phyloP scores from a whole-genome alignment of 768 basidiomycete genomes.

The Phaeotremella fagi region DNA sequence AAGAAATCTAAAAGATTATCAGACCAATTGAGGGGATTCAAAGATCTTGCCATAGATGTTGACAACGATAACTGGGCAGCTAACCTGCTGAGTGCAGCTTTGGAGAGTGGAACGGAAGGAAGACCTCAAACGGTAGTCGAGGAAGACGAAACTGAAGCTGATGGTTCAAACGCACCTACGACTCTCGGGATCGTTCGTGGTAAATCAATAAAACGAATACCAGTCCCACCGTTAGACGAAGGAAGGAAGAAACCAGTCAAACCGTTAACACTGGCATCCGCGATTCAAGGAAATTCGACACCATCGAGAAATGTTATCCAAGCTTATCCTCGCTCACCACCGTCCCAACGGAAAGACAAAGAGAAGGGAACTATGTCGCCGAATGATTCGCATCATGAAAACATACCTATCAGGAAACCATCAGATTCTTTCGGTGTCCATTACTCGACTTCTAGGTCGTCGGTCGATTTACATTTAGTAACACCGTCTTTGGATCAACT shows the following conservation, averaged over 20 bases:
- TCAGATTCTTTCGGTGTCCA: constrained; percentile 20
- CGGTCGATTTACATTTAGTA: constrained; percentile 11
- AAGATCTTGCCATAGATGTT: constrained; percentile 13
- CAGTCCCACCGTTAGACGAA: not conserved
- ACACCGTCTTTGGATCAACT: constrained; percentile 2
- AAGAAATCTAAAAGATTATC: constrained; percentile 16
- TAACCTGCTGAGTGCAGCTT: constrained; percentile 6
- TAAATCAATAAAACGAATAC: not conserved
- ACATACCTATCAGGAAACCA: constrained; percentile 6
- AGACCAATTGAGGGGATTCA: constrained; percentile 25
- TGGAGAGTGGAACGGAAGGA: not conserved
- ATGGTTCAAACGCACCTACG: not conserved
- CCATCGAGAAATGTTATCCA: no score
- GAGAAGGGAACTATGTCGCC: no score
- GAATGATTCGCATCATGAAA: no score
- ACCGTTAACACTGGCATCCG: no score
- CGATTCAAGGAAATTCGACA: no score
- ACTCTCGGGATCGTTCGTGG: not conserved
- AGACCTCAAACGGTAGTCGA: not conserved
- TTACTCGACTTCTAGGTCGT: constrained; percentile 9
- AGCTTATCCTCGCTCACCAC: constrained; percentile 10
- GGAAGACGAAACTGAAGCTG: not conserved
- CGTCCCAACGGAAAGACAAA: no score
- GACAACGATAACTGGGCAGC: constrained; percentile 11
- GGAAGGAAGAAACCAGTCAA: not conserved